Evolutionary conservation across 2,329 filamentous ascomycete species (phyloP), one percentile per base, ranked within the genome.

Genomic region (Trichoderma atroviride): DNA sequence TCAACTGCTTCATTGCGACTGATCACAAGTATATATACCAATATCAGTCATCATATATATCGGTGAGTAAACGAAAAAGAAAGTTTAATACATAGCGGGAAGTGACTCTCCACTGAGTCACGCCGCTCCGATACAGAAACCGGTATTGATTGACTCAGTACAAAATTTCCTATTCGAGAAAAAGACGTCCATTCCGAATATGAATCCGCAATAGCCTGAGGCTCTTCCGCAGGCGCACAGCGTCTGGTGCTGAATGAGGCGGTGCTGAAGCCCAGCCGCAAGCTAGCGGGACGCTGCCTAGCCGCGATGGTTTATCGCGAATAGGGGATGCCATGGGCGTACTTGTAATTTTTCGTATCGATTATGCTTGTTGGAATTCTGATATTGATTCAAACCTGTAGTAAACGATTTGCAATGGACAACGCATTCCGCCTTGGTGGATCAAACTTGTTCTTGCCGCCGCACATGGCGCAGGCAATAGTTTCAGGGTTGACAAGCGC

Each of bases 51-150:
- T 43, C 16, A 9, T n/a, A 19, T 40, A n/a, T 40, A 4, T 16
- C n/a, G 6, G 40, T 35, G 29, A 56, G 55, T 52, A 52, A 50
- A 52, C 43, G 37, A 31, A 35, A 62, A 35, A 14, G 16, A 62
- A 52, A 35, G 43, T 29, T 27, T 52, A 33, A 52, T 52, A 33
- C 33, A 33, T 11, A 7, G 43, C 43, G 7, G 33, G 22, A 24
- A 16, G 52, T 4, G 40, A n/a, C 19, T 56, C 47, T 40, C 43
- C 35, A 22, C 31, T 68, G 66, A 68, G 33, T 68, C 66, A 68
- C 66, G 50, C 66, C 66, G 66, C 14, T 68, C 66, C 66, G 66
- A 59, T 57, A 31, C 33, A 43, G 29, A 43, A n/a, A 14, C 27
- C 57, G 40, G 31, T 1, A 10, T 27, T 10, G 47, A 35, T 62